Evolutionary conservation across 352 stramenopile genomes (phyloP), one percentile per base, ranked within the genome.

Genomic region (Pythium aristosporum): DNA sequence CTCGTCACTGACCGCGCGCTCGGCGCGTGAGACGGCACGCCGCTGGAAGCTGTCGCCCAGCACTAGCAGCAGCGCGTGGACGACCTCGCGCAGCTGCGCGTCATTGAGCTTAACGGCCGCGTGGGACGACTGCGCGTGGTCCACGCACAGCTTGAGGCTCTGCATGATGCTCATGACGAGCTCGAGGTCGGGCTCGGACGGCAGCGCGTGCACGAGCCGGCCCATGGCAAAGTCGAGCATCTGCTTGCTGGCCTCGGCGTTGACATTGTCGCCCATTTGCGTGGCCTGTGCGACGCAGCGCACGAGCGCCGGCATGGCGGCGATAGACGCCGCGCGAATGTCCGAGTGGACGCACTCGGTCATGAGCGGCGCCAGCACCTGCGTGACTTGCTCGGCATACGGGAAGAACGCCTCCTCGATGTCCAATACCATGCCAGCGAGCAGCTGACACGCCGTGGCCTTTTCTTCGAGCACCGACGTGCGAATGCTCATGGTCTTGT

Each of bases 111-210:
- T 58, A 16, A 90, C 65, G 49, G 66, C 65, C 2, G 74, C 61
- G 44, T 89, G 76, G 5, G 71, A 42, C 23, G 67, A 66, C 2
- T 77, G 75, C 5, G 82, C 79, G 61, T 89, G 62, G 32, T 61
- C 61, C 2, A 95, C 69, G 30, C 80, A 92, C 15, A 75, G 74
- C 39, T 82, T 91, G 80, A 95, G 93, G 66, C 77, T 91, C 67
- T 95, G 83, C 79, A 95, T 92, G 62, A 95, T 92, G 60, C 53
- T 90, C 62, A 93, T 74, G 12, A 93, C 84, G 37, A 95, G 70
- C 53, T 95, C 84, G n/a, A 93, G 73, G 23, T 95, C 86, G 1
- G 84, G 84, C 69, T 95, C 86, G 5, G 84, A 91, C 10, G 82
- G 88, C 44, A 95, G 72, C 30, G 86, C 86, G 51, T 90, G 71